phyloP scores from a whole-genome alignment of 305 asterid genomes.

The Striga hermonthica region DNA sequence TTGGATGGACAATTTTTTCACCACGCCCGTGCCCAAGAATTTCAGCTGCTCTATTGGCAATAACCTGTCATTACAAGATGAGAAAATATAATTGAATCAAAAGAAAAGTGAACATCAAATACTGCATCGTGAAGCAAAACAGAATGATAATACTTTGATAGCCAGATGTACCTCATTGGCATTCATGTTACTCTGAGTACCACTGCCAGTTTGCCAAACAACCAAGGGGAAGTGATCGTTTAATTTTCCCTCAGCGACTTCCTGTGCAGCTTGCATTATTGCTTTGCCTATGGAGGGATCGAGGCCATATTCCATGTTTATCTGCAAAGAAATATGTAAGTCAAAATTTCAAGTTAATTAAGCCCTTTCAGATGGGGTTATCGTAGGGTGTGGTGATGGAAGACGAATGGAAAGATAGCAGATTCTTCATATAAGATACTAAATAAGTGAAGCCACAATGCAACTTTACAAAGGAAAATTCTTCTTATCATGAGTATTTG shows the following conservation, averaged over 20 bases:
- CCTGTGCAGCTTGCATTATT: slow-evolving; percentile 94
- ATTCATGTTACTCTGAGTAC: slow-evolving; percentile 98
- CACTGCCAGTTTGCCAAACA: slow-evolving; percentile 99
- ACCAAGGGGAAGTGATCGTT: slow-evolving; percentile 95
- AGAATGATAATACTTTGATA: not conserved
- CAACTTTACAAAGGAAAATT: slow-evolving; percentile 6
- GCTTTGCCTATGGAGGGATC: slow-evolving; percentile 92
- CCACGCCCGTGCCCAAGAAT: slow-evolving; percentile 91
- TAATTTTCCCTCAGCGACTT: slow-evolving; percentile 90
- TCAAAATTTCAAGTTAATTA: slow-evolving; percentile 12
- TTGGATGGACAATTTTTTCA: slow-evolving; percentile 83
- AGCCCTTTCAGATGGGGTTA: not conserved
- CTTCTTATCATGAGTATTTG: slow-evolving; percentile 15
- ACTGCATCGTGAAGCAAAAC: too few relatives aligned
- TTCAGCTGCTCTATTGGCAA: slow-evolving; percentile 96
- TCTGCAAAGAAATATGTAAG: slow-evolving; percentile 42
- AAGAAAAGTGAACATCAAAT: slow-evolving; percentile 17
- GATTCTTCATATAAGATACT: not conserved
- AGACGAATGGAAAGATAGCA: slow-evolving; percentile 10
- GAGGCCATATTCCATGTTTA: slow-evolving; percentile 90
- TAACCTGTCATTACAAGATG: slow-evolving; percentile 53
- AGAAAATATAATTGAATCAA: slow-evolving; percentile 20
- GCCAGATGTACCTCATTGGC: slow-evolving; percentile 74
- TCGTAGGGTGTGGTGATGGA: not conserved
- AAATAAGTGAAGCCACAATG: not conserved